Evolutionary conservation across 2,329 filamentous ascomycete genomes (phyloP).

Genomic region (Sordariomycetes sp.): DNA sequence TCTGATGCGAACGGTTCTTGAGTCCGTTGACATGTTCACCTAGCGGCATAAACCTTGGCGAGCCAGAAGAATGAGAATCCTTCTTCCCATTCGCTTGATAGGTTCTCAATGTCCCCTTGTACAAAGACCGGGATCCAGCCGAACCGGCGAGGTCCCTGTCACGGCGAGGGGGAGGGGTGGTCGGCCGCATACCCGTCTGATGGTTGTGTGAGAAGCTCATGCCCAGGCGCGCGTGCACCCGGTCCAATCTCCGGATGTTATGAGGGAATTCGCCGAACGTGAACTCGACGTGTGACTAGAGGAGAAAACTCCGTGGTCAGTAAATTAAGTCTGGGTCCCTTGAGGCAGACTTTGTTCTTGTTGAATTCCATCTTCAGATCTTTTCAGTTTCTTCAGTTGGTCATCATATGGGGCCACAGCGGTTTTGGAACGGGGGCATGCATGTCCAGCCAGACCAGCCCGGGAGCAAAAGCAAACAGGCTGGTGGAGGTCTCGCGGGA

Average conservation of each 20-base stretch:
- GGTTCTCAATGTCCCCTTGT: not conserved
- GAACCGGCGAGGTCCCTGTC: not conserved
- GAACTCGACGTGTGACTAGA: not conserved
- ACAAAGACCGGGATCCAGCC: not conserved
- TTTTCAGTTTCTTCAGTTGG: constrained; percentile 4
- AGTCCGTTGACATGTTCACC: not conserved
- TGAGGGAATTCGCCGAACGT: not conserved
- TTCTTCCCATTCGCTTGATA: not conserved
- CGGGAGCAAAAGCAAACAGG: not conserved
- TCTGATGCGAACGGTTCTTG: not conserved
- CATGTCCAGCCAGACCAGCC: not conserved
- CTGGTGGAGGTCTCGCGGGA: not conserved
- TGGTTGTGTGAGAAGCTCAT: not conserved
- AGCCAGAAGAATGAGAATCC: not conserved
- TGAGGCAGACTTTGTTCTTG: not conserved
- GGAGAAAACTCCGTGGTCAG: not conserved
- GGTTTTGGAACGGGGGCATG: not conserved
- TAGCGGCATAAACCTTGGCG: not conserved
- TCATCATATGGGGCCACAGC: constrained; percentile 2
- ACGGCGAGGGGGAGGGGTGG: not conserved
- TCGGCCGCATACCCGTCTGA: not conserved
- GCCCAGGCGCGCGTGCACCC: not conserved
- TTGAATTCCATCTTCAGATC: constrained; percentile 3
- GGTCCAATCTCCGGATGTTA: not conserved
- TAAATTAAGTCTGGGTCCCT: not conserved